These are phyloP conservation scores for Neonectria punicea DNA, from an alignment of 2,329 filamentous ascomycete genomes.

Conservation along the genomic window DNA sequence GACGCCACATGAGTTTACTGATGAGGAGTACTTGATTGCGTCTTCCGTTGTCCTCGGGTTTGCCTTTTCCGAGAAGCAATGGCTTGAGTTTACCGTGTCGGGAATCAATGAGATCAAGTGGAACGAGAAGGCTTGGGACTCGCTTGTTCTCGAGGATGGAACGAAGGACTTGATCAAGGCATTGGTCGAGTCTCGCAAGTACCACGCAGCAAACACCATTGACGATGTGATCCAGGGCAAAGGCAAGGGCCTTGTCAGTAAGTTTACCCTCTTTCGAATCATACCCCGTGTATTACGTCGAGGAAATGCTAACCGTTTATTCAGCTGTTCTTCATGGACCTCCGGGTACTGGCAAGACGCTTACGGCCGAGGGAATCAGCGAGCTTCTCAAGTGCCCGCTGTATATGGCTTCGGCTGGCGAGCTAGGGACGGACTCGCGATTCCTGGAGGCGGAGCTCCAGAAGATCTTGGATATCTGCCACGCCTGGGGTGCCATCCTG, in stretches of 20 bases:
- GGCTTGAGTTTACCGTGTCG: slow-evolving; percentile 88
- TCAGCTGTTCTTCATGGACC: slow-evolving; percentile 80
- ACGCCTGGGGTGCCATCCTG: slow-evolving; percentile 86
- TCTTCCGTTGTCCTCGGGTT: slow-evolving; percentile 89
- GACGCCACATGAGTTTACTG: slow-evolving; percentile 67
- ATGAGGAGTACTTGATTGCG: slow-evolving; percentile 86
- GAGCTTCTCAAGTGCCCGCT: slow-evolving; percentile 84
- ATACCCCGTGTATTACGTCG: background rate
- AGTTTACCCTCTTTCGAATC: slow-evolving; percentile 35
- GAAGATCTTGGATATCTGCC: slow-evolving; percentile 86
- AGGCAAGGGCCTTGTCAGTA: slow-evolving; percentile 81
- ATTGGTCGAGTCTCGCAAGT: slow-evolving; percentile 85
- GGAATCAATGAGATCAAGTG: slow-evolving; percentile 83
- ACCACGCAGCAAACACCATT: slow-evolving; percentile 82
- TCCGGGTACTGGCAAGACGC: slow-evolving; percentile 87
- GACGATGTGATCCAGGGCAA: slow-evolving; percentile 87
- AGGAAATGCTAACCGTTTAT: slow-evolving; percentile 27
- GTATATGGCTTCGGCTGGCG: slow-evolving; percentile 85
- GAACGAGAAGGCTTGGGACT: slow-evolving; percentile 86
- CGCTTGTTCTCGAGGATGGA: slow-evolving; percentile 74
- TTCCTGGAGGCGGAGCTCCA: slow-evolving; percentile 81
- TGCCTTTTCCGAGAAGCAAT: slow-evolving; percentile 87
- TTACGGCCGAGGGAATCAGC: slow-evolving; percentile 88
- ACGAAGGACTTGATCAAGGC: slow-evolving; percentile 76
- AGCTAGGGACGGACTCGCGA: slow-evolving; percentile 81